A percentile compares a stretch with the other conserved stretches of the same genome.
phyloP scores from a whole-genome alignment of 192 early-diverging fungal species.

The Thoreauomyces humboldtii region DNA sequence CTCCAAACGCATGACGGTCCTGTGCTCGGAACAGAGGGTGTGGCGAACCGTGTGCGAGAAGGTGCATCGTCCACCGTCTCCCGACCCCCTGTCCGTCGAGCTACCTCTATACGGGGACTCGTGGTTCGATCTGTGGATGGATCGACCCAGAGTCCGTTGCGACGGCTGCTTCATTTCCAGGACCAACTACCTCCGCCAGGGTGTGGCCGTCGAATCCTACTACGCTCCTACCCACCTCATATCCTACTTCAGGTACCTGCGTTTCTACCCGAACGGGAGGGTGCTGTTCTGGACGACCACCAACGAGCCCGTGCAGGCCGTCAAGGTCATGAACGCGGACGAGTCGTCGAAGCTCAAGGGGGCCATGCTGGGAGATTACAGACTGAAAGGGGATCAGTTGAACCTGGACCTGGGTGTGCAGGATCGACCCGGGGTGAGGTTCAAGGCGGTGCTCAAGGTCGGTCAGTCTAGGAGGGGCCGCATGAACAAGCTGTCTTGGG shows the following conservation, averaged over 20 bases:
- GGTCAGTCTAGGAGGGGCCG: constrained; percentile 12
- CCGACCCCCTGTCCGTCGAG: constrained; percentile 4
- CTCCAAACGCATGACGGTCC: constrained; percentile 5
- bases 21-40: constrained; percentile 12
- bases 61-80: background rate
- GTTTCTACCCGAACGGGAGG: constrained; percentile 20
- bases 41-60: constrained; percentile 21
- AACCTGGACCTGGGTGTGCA: background rate
- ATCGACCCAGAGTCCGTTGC: constrained; percentile 28
- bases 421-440: constrained; percentile 12
- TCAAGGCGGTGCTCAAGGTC: constrained; percentile 11
- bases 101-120: constrained; percentile 9
- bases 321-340: background rate
- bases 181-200: constrained; percentile 31
- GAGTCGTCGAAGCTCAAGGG: constrained; percentile 16
- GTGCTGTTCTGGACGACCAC: constrained; percentile 30
- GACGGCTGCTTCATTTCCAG: constrained; percentile 37
- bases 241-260: constrained; percentile 36
- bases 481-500: constrained; percentile 34
- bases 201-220: constrained; percentile 19
- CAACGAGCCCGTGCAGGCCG: constrained; percentile 22
- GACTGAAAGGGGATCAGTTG: constrained; percentile 1
- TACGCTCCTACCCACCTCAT: constrained; percentile 37
- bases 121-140: constrained; percentile 30
- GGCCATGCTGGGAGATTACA: constrained; percentile 23